Evolutionary conservation across 2,329 filamentous ascomycete genomes (phyloP), one percentile per base, ranked within the genome.

Genomic region (Apiospora marii): DNA sequence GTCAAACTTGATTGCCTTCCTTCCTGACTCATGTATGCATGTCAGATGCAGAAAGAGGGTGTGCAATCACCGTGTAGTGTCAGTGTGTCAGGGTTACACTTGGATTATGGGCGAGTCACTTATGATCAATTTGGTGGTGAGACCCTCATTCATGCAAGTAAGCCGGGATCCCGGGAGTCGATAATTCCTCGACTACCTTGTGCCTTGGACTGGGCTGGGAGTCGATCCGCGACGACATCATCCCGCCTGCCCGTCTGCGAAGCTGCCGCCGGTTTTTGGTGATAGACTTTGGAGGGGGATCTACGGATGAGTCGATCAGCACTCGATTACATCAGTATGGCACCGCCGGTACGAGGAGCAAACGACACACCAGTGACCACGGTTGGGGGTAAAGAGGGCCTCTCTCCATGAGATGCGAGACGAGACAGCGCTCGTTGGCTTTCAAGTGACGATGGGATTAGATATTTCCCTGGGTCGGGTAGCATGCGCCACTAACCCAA

Each of bases 61-160:
- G 58, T 64, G 53, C 53, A 64, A 34, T 64, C 53, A 64, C 8
- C 19, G 53, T 37, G 58, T 41, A 64, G 58, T 64, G 58, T 22
- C 58, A 64, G 58, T 64, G 34, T 64, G 58, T 41, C 58, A 64
- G 58, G 58, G 58, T 64, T 64, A 64, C 58, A 64, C 58, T 41
- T 64, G 19, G 58, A 64, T 64, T 41, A 37, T 64, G 58, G 34
- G 58, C 58, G 58, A 64, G 58, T 64, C 58, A 41, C 58, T 64
- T 41, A n/a, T 41, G 58, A 41, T 41, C 58, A 64, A 64, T 37
- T 64, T 64, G 58, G 13, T 64, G 34, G 58, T 64, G 58, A 64
- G 58, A 64, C 58, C 51, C 22, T n/a, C 27, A n/a, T 61, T n/a
- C 34, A 64, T 64, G 58, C 34, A 41, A 41, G 30, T 64, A 64